Evolutionary conservation across 768 basidiomycete genomes (phyloP).

Genomic region (Candolleomyces eurysporus): DNA sequence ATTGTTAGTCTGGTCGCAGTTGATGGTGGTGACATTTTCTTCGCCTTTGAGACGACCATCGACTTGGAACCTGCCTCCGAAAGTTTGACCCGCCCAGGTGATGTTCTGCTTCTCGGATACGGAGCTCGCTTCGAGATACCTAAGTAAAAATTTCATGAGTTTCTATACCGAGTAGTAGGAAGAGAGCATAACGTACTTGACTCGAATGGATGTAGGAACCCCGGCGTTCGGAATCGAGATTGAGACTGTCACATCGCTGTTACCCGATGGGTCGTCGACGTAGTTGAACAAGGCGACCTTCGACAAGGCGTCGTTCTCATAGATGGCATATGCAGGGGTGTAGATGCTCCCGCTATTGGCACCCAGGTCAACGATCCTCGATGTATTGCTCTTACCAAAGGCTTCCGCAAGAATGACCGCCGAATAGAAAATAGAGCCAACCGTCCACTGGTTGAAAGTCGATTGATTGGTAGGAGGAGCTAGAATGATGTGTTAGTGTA

Average conservation of each 20-base stretch:
- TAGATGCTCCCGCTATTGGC: constrained; percentile 40
- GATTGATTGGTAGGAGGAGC: constrained; percentile 58
- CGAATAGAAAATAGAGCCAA: constrained; percentile 76
- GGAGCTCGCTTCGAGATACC: constrained; percentile 55
- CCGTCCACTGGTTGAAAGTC: constrained; percentile 65
- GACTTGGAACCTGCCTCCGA: constrained; percentile 56
- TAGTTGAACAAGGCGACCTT: constrained; percentile 74
- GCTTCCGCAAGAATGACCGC: constrained; percentile 68
- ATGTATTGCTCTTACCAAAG: constrained; percentile 57
- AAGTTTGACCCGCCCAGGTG: constrained; percentile 78
- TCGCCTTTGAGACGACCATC: constrained; percentile 66
- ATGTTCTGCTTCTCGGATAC: constrained; percentile 64
- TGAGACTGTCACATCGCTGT: constrained; percentile 49
- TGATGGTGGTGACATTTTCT: constrained; percentile 53
- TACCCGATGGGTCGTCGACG: constrained; percentile 57
- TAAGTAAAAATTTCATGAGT: constrained; percentile 13
- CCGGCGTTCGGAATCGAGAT: constrained; percentile 44
- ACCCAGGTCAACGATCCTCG: constrained; percentile 64
- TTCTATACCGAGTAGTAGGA: constrained; percentile 48
- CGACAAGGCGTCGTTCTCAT: constrained; percentile 60
- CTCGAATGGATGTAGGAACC: constrained; percentile 46
- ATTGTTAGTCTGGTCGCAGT: constrained; percentile 53
- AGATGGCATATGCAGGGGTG: constrained; percentile 73
- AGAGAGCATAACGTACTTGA: constrained; percentile 48
- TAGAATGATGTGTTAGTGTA: constrained; percentile 12